Conservation (phyloP, 345 rosid species). For the Gynandropsis gynandra region DNA sequence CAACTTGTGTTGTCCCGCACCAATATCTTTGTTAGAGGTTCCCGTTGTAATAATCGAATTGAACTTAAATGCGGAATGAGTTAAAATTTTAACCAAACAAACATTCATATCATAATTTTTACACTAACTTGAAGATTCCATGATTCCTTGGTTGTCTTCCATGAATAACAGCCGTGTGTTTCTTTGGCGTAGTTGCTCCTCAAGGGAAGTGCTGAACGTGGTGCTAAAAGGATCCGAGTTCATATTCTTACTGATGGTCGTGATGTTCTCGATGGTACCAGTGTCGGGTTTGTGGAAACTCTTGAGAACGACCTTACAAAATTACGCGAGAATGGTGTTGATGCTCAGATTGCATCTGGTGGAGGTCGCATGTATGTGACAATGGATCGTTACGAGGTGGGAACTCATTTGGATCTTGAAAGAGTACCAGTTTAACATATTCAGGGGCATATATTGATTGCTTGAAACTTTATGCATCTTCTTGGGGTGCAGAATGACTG, state of each 20-base stretch:
- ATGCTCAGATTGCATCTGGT: slow-evolving; percentile 92
- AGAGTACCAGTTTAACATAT: not conserved
- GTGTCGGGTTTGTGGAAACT: slow-evolving; percentile 79
- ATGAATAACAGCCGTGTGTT: no score
- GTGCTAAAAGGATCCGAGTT: slow-evolving; percentile 88
- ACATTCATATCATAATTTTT: not conserved
- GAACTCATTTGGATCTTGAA: slow-evolving; percentile 14
- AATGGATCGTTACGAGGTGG: no score
- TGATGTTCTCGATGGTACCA: slow-evolving; percentile 95
- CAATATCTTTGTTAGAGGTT: no score
- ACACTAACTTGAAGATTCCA: not conserved
- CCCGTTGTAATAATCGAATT: no score
- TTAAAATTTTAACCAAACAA: no score
- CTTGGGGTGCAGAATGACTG: slow-evolving; percentile 67
- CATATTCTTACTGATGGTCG: slow-evolving; percentile 97
- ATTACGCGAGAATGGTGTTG: slow-evolving; percentile 64
- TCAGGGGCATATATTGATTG: not conserved
- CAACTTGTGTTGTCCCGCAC: not conserved
- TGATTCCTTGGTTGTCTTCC: no score
- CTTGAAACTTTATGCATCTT: not conserved
- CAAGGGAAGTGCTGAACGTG: slow-evolving; percentile 73
- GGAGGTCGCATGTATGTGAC: slow-evolving; percentile 99
- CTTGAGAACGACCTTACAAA: slow-evolving; percentile 61
- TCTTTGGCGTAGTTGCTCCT: slow-evolving; percentile 51
- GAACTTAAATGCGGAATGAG: no score